These are phyloP conservation scores for Skeletonema marinoi DNA, from an alignment of 108 stramenopile genomes.

Conservation along the genomic window DNA sequence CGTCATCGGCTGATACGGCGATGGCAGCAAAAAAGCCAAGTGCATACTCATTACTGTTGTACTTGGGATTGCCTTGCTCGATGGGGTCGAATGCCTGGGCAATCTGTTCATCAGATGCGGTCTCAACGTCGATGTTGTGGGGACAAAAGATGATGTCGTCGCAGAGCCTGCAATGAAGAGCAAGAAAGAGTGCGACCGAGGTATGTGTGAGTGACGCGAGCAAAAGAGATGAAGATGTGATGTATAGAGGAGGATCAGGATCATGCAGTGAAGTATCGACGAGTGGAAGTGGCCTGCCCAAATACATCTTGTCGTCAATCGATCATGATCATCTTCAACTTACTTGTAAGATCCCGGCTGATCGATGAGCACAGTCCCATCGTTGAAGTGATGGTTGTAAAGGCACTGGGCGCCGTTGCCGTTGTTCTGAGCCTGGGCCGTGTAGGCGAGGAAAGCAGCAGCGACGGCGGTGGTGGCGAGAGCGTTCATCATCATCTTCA, in stretches of 20 bases:
- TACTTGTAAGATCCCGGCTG: neutral
- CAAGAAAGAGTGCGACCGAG: too few relatives aligned
- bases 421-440: too few relatives aligned
- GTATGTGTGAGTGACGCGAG: too few relatives aligned
- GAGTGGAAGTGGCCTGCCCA: too few relatives aligned
- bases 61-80: neutral
- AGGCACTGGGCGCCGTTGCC: neutral
- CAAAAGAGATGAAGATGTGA: too few relatives aligned
- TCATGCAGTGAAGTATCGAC: too few relatives aligned
- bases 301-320: too few relatives aligned
- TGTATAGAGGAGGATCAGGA: too few relatives aligned
- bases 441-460: too few relatives aligned
- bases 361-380: neutral
- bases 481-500: too few relatives aligned
- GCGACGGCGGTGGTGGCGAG: too few relatives aligned
- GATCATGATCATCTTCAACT: neutral
- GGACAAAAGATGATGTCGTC: conserved; percentile 39
- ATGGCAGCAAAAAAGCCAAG: conserved; percentile 43
- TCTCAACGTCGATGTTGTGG: neutral
- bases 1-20: conserved; percentile 13
- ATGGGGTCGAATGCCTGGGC: neutral
- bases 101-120: neutral
- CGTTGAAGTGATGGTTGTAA: neutral
- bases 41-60: conserved; percentile 21
- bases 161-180: neutral